Conservation (phyloP, 495 filamentous ascomycete species). For the Platismatia glauca region DNA sequence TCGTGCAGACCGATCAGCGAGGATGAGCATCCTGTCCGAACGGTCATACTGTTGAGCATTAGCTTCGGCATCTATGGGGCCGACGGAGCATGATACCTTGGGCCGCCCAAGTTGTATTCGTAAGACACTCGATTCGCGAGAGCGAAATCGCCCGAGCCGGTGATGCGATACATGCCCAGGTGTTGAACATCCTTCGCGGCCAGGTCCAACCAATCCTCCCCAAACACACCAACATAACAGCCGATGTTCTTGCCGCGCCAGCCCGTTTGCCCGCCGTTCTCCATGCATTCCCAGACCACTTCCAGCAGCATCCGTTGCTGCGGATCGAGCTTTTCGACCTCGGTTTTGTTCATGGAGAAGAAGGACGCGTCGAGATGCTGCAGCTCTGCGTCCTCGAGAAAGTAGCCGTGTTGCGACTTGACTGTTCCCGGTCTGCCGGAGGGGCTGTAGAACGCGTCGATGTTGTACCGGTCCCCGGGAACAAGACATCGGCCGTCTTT, state of each 20-base stretch:
- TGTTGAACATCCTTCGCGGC: conserved; percentile 22
- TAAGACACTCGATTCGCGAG: conserved; percentile 31
- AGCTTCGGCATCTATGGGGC: too few species aligned
- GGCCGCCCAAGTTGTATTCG: conserved; percentile 27
- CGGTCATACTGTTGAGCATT: conserved; percentile 18
- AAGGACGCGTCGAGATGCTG: conserved; percentile 30
- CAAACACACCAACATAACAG: conserved; percentile 29
- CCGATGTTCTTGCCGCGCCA: conserved; percentile 33
- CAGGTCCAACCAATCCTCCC: conserved; percentile 29
- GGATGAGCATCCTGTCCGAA: conserved; percentile 35
- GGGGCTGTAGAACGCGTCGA: conserved; percentile 23
- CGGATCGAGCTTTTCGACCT: conserved; percentile 47
- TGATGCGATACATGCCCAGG: conserved; percentile 14
- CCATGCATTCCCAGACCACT: conserved; percentile 34
- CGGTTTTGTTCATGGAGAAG: conserved; percentile 34
- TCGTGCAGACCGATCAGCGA: conserved; percentile 29
- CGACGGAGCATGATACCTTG: conserved; percentile 6
- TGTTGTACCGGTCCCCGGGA: conserved; percentile 31
- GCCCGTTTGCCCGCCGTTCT: conserved; percentile 22
- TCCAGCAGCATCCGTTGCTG: conserved; percentile 50
- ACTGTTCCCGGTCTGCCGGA: conserved; percentile 16
- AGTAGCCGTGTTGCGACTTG: conserved; percentile 41
- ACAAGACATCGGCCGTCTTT: conserved; percentile 27
- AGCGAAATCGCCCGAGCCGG: conserved; percentile 18
- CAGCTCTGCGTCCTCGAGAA: conserved; percentile 36